Evolutionary conservation across 169 alveolate species (phyloP), one percentile per base, ranked within the genome.

Genomic region (Neospora caninum): DNA sequence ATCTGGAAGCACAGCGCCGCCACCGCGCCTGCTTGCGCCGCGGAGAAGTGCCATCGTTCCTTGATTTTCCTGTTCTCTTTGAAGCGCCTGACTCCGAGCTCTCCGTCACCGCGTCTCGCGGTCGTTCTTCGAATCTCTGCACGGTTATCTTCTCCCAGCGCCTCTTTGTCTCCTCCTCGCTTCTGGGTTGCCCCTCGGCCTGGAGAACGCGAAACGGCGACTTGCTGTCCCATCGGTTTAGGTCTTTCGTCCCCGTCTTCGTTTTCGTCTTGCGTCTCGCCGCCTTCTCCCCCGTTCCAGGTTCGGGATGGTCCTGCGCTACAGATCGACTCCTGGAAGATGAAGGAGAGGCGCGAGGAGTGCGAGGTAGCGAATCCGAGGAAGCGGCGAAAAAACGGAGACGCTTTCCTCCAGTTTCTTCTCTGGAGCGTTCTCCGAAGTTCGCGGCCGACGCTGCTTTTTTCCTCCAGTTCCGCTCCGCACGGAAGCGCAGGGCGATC

Each of bases 1-100:
- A 10, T 6, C 86, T 78, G 86, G 27, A 78, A n/a, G 45, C 86
- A 13, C 29, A 78, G 86, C 49, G 86, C 86, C 29, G 86, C 86
- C 43, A 38, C 43, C 2, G 86, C 1, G 4, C 34, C 73, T 22
- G 73, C 73, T 27, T 64, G 73, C 25, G 73, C 73, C 25, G 73
- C 73, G 31, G 73, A 64, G 73, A 64, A 16, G 25, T 29, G 4
- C 73, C 73, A 64, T 29, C 31, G 4, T 6, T 64, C 31, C 7
- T 64, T 27, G 73, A 9, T 64, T 64, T 4, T 49, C 20, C 31
- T 29, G 16, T 64, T 64, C 73, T 27, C 73, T 22, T 29, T 64
- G n/a, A 6, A 27, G 31, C 73, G 73, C n/a, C 73, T 13, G 34
- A 10, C 73, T 64, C 31, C 58, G 22, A 7, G 4, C 58, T 49